Percentiles rank a stretch among this genome's conserved stretches.
Conservation (phyloP, 1,284 basidiomycete species). For the Fomitopsis palustris region DNA sequence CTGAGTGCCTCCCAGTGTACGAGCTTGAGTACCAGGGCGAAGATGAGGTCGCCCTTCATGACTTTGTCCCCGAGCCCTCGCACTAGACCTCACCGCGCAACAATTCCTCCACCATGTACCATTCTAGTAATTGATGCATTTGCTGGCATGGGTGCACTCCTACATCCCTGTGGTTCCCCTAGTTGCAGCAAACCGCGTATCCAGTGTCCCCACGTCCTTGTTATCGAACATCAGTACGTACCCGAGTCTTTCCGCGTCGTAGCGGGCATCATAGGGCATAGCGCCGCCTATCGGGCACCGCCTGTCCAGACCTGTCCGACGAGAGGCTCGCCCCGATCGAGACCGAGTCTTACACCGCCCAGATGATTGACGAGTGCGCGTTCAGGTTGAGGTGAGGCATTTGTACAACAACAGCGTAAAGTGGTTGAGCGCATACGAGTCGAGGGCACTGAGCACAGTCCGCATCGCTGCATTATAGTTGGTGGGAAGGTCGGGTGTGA, state of each 20-base stretch:
- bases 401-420: not conserved
- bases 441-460: no score
- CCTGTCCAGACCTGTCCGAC: not conserved
- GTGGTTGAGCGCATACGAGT: not conserved
- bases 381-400: no score
- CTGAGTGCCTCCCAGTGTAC: slow-evolving; percentile 40
- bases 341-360: not conserved
- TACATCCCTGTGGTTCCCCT: not conserved
- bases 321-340: not conserved
- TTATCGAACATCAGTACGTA: not conserved
- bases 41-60: slow-evolving; percentile 38
- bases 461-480: no score
- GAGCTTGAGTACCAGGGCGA: slow-evolving; percentile 56
- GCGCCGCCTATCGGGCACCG: not conserved
- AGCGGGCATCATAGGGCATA: not conserved
- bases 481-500: no score
- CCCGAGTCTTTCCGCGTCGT: not conserved
- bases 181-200: not conserved
- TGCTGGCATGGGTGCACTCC: not conserved
- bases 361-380: not conserved
- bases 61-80: not conserved
- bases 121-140: not conserved
- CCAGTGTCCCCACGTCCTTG: not conserved
- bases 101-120: not conserved
- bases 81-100: not conserved